Evolutionary conservation across 805 yeast genomes (phyloP), one percentile per base, ranked within the genome.

Genomic region (Gaillardinia entomophila): DNA sequence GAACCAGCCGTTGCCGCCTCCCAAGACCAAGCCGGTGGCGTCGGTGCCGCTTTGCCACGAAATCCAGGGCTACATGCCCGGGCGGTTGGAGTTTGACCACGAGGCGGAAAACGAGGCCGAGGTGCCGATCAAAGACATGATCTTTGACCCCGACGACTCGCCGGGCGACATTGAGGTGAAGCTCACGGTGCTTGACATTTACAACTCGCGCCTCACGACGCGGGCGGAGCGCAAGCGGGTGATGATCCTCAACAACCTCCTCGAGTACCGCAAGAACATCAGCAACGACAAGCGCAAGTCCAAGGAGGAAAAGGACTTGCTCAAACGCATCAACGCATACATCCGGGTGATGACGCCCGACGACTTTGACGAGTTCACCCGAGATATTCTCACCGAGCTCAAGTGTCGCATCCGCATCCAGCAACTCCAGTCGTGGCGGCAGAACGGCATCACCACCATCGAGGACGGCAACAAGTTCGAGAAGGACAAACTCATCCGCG

Each of bases 71-170:
- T 92, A 80, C 55, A 92, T 92, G 99, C 99, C 99, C 25, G 99
- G 97, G 27, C 77, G 99, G 50, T 66, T 92, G 40, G 99, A 92
- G 57, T 92, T 92, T 56, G 99, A 92, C 49, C 86, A 82, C 37
- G 99, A 92, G 55, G 88, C 84, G 25, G 98, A 92, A 54, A 92
- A 92, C 49, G 99, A 92, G 35, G 97, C 98, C 0, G 99, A 92
- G 58, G 70, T 82, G 35, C 80, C 92, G 0, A 86, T 92, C 13
- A 92, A 92, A 52, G 98, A 92, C 54, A 86, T 92, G 95, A 74
- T 82, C 2, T 92, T 94, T 51, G 97, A 92, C 48, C 85, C 90
- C 0, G 97, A 90, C 32, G 99, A 92, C 49, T 78, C 79, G 34
- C 77, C 82, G 15, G 79, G 81, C 26, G 98, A 92, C 53, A 82